Evolutionary conservation across 2,329 filamentous ascomycete species (phyloP).

Genomic region (Trichoderma hamatum): DNA sequence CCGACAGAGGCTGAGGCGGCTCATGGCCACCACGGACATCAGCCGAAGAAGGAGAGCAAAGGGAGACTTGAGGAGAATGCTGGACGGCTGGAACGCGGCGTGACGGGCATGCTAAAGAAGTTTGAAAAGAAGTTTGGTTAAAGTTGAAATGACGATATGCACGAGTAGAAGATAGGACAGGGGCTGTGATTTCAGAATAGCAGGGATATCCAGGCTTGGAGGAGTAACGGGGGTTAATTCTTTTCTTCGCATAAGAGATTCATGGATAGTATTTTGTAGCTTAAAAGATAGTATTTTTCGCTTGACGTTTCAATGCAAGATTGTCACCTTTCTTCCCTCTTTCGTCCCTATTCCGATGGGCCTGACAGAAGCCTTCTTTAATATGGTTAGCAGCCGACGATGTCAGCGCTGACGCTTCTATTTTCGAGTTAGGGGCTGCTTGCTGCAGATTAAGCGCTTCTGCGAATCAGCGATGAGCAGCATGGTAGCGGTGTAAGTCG

Average conservation of each 20-base stretch:
- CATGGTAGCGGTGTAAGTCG: not conserved
- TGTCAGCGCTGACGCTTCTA: conserved; percentile 15
- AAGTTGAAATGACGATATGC: conserved; percentile 15
- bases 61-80: conserved; percentile 66
- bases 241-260: not conserved
- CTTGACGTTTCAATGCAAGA: conserved; percentile 5
- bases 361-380: not conserved
- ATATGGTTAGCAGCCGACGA: not conserved
- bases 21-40: conserved; percentile 45
- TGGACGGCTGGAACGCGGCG: conserved; percentile 68
- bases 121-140: conserved; percentile 74
- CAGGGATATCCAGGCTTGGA: conserved; percentile 9
- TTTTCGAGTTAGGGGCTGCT: conserved; percentile 1
- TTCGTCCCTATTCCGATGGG: not conserved
- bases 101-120: conserved; percentile 74
- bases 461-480: not conserved
- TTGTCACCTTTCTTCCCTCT: not conserved
- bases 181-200: conserved; percentile 5
- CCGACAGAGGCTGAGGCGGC: conserved; percentile 65
- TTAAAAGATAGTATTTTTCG: not conserved
- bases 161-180: not conserved
- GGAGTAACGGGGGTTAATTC: conserved; percentile 8
- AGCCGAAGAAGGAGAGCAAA: conserved; percentile 49
- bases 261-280: not conserved
- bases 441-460: not conserved